Evolutionary conservation across 2,329 filamentous ascomycete genomes (phyloP).

Genomic region (Aspergillus oerlinghausenensis): DNA sequence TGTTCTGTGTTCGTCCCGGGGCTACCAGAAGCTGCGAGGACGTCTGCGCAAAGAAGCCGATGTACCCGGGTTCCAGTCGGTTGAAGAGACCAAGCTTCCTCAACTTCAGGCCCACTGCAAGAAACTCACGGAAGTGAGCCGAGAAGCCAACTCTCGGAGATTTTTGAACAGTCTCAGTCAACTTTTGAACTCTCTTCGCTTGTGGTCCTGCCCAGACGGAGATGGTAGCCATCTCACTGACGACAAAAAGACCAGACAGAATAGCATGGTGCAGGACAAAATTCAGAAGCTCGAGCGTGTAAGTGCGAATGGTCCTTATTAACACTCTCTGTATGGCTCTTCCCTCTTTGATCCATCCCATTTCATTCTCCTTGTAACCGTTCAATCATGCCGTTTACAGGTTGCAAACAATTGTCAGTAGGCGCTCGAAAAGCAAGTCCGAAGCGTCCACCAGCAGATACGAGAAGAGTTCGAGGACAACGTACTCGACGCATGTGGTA

Average conservation of each 20-base stretch:
- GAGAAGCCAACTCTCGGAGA: conserved; percentile 40
- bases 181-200: conserved; percentile 49
- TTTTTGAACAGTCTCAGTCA: conserved; percentile 52
- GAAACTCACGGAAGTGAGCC: conserved; percentile 50
- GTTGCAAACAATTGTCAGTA: background rate
- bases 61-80: conserved; percentile 49
- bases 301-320: background rate
- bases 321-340: background rate
- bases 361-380: background rate
- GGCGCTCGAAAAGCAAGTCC: background rate
- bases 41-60: conserved; percentile 50
- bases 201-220: conserved; percentile 41
- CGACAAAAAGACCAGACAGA: background rate
- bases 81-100: conserved; percentile 57
- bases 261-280: background rate
- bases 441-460: background rate
- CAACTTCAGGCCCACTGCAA: conserved; percentile 56
- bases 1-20: conserved; percentile 63
- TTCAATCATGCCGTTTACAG: background rate
- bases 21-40: conserved; percentile 59
- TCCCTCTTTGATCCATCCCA: background rate
- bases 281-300: background rate
- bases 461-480: background rate
- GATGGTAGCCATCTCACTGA: background rate
- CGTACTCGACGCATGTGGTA: conserved; percentile 1